Percentiles rank a stretch among this genome's conserved stretches.
These are phyloP conservation scores for Madurella mycetomatis DNA, from an alignment of 2,329 filamentous ascomycete species.

Conservation along the genomic window DNA sequence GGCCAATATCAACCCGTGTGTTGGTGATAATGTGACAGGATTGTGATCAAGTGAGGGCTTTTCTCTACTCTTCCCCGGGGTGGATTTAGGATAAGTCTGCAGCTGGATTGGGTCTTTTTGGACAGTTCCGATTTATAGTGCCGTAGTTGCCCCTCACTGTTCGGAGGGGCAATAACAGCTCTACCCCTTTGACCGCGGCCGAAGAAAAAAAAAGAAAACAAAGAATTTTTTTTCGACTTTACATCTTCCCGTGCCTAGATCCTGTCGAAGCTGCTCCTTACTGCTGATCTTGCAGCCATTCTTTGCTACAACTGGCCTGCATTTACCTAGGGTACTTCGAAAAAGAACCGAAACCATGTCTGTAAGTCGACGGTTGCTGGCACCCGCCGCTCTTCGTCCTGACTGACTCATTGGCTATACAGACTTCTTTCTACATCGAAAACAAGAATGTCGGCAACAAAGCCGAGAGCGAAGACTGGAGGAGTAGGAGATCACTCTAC, in stretches of 20 bases:
- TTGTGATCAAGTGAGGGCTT: too few relatives aligned
- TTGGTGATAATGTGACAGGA: too few relatives aligned
- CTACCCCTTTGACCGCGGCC: slow-evolving; percentile 12
- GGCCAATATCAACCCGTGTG: too few relatives aligned
- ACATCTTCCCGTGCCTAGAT: neutral
- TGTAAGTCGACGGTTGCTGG: slow-evolving; percentile 26
- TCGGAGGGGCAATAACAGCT: neutral
- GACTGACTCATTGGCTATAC: slow-evolving; percentile 26
- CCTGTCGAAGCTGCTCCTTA: neutral
- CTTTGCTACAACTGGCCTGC: neutral
- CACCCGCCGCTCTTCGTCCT: neutral
- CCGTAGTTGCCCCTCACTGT: slow-evolving; percentile 15
- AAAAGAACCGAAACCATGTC: slow-evolving; percentile 28
- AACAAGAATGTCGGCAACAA: slow-evolving; percentile 77
- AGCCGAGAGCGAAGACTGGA: slow-evolving; percentile 71
- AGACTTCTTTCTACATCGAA: slow-evolving; percentile 64
- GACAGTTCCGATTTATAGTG: too few relatives aligned
- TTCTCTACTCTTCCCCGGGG: too few relatives aligned
- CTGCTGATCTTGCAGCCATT: neutral
- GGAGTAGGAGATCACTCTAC: slow-evolving; percentile 53
- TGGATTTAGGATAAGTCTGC: too few relatives aligned
- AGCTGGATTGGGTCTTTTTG: too few relatives aligned
- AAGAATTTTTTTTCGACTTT: too few relatives aligned
- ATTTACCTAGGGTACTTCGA: neutral
- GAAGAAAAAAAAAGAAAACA: slow-evolving; percentile 4